phyloP scores from a whole-genome alignment of 345 rosid genomes.

The Isatis tinctoria region DNA sequence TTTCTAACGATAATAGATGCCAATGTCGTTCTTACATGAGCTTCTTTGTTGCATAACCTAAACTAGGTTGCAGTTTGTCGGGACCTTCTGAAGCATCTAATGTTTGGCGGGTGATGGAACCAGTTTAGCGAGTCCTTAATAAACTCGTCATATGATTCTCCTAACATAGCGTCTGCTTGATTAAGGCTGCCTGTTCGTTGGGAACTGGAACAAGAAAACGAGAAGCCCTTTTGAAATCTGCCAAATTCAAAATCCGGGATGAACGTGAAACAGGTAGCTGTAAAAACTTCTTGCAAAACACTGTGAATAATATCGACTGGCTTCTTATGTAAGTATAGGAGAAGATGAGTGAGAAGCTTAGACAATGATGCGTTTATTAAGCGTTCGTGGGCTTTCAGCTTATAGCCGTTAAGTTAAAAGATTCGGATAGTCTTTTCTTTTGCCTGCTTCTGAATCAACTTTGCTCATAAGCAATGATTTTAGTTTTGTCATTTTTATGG shows the following conservation, averaged over 20 bases:
- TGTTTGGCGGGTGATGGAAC: not conserved
- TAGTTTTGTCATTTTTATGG: not conserved
- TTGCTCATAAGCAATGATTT: not conserved
- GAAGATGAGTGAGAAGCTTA: not conserved
- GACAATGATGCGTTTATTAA: not conserved
- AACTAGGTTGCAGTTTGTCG: constrained; percentile 5
- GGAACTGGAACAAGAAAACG: not conserved
- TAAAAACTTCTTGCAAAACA: not conserved
- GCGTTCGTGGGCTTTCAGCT: not conserved
- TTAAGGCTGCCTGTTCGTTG: not conserved
- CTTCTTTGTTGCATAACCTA: not conserved
- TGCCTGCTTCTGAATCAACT: not conserved
- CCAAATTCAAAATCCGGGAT: too few relatives aligned
- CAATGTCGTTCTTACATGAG: not conserved
- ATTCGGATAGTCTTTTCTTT: not conserved
- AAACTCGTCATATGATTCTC: not conserved
- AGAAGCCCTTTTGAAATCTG: not conserved
- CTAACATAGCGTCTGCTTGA: not conserved
- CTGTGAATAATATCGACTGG: not conserved
- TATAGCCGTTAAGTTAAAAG: not conserved
- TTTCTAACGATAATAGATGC: not conserved
- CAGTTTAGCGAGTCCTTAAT: not conserved
- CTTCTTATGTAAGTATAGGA: not conserved
- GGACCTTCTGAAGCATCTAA: not conserved
- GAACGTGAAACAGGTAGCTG: not conserved